These are phyloP conservation scores for Naegleria fowleri DNA, from an alignment of 208 protist species.

Conservation along the genomic window DNA sequence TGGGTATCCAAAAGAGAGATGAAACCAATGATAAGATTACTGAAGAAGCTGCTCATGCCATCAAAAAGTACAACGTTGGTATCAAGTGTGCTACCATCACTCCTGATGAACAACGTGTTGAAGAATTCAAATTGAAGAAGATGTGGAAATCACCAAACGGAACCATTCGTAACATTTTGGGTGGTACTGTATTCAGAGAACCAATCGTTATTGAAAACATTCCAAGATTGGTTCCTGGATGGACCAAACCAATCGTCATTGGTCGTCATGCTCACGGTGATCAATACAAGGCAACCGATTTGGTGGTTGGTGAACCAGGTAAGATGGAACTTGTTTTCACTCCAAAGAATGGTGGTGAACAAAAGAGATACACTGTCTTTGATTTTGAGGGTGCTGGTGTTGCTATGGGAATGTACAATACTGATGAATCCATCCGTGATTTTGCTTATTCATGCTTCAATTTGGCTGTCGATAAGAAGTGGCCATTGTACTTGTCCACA, in stretches of 20 bases:
- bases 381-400: conserved; percentile 74
- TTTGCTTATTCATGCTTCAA: conserved; percentile 89
- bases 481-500: conserved; percentile 84
- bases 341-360: conserved; percentile 62
- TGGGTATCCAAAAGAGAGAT: conserved; percentile 85
- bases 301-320: conserved; percentile 65
- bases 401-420: conserved; percentile 93
- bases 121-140: conserved; percentile 93
- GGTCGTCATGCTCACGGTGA: conserved; percentile 91
- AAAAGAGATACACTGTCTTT: conserved; percentile 66
- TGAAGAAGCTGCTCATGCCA: conserved; percentile 84
- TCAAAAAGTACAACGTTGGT: conserved; percentile 84
- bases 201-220: conserved; percentile 91
- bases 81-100: conserved; percentile 98
- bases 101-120: conserved; percentile 88
- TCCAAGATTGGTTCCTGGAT: conserved; percentile 77
- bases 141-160: conserved; percentile 98
- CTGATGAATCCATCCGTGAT: conserved; percentile 82
- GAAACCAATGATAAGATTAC: conserved; percentile 89
- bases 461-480: conserved; percentile 78
- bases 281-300: conserved; percentile 89
- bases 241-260: conserved; percentile 89
- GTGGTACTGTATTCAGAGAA: conserved; percentile 94
- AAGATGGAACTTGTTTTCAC: conserved; percentile 85
- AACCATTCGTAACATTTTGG: conserved; percentile 96